Evolutionary conservation across 2,329 filamentous ascomycete genomes (phyloP), one percentile per base, ranked within the genome.

Genomic region (Penicillium frequentans): DNA sequence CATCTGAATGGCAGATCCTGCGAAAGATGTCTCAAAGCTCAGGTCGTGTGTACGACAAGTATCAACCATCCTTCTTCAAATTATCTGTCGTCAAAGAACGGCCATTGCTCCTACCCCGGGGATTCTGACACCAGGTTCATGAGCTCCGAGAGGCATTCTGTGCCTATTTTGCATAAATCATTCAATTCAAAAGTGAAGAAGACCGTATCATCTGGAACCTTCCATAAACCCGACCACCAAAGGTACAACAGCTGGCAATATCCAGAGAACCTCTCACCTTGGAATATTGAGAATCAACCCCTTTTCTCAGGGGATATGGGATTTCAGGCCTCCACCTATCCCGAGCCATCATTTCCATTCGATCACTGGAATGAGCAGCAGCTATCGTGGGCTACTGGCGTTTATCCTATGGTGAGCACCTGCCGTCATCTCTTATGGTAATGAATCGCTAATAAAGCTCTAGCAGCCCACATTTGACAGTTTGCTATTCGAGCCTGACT

Each of bases 21-120:
- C 26, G 64, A 67, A 31, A 59, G 64, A 35, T 67, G 64, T 42
- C 59, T 66, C 26, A 67, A 67, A 48, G 64, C 64, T 24, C 64
- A 65, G n/a, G 64, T 64, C 11, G 31, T 58, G 14, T 67, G 64
- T 42, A 62, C 61, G 19, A 67, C 64, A 7, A 67, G 54, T 27
- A 19, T 66, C 11, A 58, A 59, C 5, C 64, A 66, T 1, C 55
- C 63, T 14, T 10, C 49, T 4, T 44, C 51, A 19, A 47, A 24
- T 8, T 55, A 59, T 7, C 16, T 56, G 13, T 39, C 55, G 2
- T 58, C 57, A 21, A 53, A 52, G 4, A 16, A 39, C 23, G 39
- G 23, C 10, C 8, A 35, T 5, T 27, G 49, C 19, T 9, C 54
- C 5, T 19, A 61, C 13, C 16, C 53, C 5, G 51, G 27, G 10